Percentiles rank a stretch among this genome's conserved stretches.
Evolutionary conservation across 768 basidiomycete species (phyloP).

Genomic region (Leccinum truebloodii): DNA sequence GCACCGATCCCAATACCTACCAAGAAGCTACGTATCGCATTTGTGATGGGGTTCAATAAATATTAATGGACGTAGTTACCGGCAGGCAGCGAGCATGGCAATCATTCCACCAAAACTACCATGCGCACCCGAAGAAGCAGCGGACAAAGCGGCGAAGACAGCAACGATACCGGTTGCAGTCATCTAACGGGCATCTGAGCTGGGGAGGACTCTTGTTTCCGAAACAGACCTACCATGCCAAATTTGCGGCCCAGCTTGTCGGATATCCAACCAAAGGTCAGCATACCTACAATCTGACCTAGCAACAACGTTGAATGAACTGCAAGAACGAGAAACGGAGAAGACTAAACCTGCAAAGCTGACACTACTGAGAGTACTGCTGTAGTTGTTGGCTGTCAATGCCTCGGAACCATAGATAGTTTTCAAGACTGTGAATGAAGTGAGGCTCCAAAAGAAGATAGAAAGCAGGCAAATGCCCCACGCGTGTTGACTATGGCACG

Average conservation of each 20-base stretch:
- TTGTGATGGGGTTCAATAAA: background rate
- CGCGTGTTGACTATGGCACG: constrained; percentile 61
- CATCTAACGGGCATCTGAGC: constrained; percentile 51
- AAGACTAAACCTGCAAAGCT: constrained; percentile 77
- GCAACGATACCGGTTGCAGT: constrained; percentile 80
- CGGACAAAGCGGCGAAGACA: constrained; percentile 80
- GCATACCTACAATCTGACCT: constrained; percentile 87
- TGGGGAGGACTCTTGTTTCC: background rate
- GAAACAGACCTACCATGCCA: constrained; percentile 65
- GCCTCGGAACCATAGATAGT: constrained; percentile 65
- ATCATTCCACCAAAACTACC: constrained; percentile 69
- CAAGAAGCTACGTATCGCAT: constrained; percentile 57
- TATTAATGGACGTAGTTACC: constrained; percentile 42
- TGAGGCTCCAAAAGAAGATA: background rate
- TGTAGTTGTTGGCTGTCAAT: constrained; percentile 56
- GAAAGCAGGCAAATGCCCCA: constrained; percentile 33
- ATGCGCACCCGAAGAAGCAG: constrained; percentile 79
- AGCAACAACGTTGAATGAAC: constrained; percentile 64
- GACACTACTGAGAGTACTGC: constrained; percentile 61
- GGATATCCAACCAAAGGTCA: constrained; percentile 77
- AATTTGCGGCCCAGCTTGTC: constrained; percentile 87
- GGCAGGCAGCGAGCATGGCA: constrained; percentile 76
- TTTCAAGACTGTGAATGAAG: constrained; percentile 52
- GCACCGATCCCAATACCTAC: constrained; percentile 88
- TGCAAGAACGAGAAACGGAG: constrained; percentile 68